Evolutionary conservation across 2,329 filamentous ascomycete genomes (phyloP).

Genomic region (Lojkania enalia): DNA sequence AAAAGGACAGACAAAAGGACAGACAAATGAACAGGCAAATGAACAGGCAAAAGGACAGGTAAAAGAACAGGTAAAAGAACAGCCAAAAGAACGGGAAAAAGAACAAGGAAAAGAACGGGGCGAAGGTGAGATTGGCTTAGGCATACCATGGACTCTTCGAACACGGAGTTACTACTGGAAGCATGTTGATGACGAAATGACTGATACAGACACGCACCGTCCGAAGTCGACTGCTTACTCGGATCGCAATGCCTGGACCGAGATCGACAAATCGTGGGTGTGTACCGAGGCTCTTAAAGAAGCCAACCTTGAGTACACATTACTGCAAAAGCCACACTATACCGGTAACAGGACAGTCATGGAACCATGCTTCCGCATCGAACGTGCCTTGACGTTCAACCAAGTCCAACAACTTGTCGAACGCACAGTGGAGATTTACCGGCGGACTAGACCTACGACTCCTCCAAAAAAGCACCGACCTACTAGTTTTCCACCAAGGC

Average conservation of each 20-base stretch:
- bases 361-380: slow-evolving; percentile 42
- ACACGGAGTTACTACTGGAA: slow-evolving; percentile 40
- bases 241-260: slow-evolving; percentile 40
- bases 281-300: slow-evolving; percentile 44
- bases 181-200: slow-evolving; percentile 38
- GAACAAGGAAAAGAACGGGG: no score
- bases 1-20: no score
- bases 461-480: slow-evolving; percentile 5
- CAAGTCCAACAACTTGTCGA: slow-evolving; percentile 43
- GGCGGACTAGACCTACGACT: slow-evolving; percentile 22
- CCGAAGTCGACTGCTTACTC: slow-evolving; percentile 29
- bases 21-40: no score
- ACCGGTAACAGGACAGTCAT: slow-evolving; percentile 37
- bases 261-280: slow-evolving; percentile 44
- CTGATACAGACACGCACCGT: slow-evolving; percentile 33
- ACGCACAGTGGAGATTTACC: slow-evolving; percentile 44
- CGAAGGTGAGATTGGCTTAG: slow-evolving; percentile 35
- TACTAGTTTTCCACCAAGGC: slow-evolving; percentile 12
- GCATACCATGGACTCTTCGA: slow-evolving; percentile 43
- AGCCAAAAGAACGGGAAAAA: no score
- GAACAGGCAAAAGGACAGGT: no score
- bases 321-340: slow-evolving; percentile 37
- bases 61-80: no score
- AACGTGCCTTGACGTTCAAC: slow-evolving; percentile 38
- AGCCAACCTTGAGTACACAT: slow-evolving; percentile 32